Base-by-base conservation (phyloP, 352 stramenopile species). In the Pythium vanterpoolii region DNA sequence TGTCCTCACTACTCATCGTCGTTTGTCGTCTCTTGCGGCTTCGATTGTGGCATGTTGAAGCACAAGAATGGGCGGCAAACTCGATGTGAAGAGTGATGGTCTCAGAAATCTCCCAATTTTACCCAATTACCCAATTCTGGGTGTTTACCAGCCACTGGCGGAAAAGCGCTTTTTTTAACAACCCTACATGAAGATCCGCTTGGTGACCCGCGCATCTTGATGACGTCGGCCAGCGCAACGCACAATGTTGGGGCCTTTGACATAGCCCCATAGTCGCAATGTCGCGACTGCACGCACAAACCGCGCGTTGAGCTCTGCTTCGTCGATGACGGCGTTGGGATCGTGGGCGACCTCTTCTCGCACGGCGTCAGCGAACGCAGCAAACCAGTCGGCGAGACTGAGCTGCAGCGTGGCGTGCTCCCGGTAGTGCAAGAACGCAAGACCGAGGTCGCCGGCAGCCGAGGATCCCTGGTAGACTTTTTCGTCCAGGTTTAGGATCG, bases 101-200 rank as follows among this genome's bases (percentile, higher is more conserved):
- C 54, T 18, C n/a, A 46, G 34, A 64, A 69, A 64, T 64, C 38
- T 56, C 53, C 46, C 55, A 62, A 1, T 48, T 24, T 46, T 39
- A 50, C 44, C 55, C 44, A 62, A 43, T 50, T 28, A 56, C 45
- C 55, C 55, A 42, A 16, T 21, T 19, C 21, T 53, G 46, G 46
- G 46, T 40, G 39, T 53, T 53, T 53, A 9, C 7, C n/a, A 18
- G 31, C 31, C 31, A 18, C 34, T 18, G 5, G 14, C 7, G 4
- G 19, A n/a, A 31, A 48, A 48, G 42, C 23, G 42, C 42, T 48
- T 48, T 48, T 38, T 4, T 24, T 18, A 26, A 54, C 47, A 40
- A 26, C 31, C 10, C 31, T 75, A 93, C 49, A 93, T 78, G 52
- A 93, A 93, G 27, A 93, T 79, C 13, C 88, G 60, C 63, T 93